Evolutionary conservation across 2,329 filamentous ascomycete genomes (phyloP).

Genomic region (Epichloe sibirici): DNA sequence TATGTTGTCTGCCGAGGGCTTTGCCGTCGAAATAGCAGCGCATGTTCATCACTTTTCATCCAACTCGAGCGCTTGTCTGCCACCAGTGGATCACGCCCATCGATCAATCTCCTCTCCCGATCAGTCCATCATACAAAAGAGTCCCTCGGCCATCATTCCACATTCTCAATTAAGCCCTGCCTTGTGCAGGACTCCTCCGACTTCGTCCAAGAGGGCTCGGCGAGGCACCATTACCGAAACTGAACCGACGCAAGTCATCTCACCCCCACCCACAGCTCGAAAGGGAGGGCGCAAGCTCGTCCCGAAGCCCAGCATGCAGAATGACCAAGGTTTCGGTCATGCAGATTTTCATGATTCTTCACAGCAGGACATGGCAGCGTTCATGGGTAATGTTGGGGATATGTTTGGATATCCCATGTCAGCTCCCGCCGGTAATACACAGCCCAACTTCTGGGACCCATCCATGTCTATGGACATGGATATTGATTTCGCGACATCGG

Average conservation of each 20-base stretch:
- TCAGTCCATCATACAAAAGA: slow-evolving; percentile 22
- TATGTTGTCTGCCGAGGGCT: slow-evolving; percentile 36
- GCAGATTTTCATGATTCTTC: slow-evolving; percentile 36
- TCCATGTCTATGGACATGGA: slow-evolving; percentile 45
- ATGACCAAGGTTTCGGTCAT: slow-evolving; percentile 42
- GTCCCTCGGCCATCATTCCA: slow-evolving; percentile 17
- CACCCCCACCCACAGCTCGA: slow-evolving; percentile 45
- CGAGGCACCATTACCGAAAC: slow-evolving; percentile 26
- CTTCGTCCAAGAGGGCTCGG: slow-evolving; percentile 31
- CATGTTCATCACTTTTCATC: slow-evolving; percentile 51
- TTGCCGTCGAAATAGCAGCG: slow-evolving; percentile 40
- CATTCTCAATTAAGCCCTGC: slow-evolving; percentile 16
- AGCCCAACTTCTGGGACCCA: slow-evolving; percentile 46
- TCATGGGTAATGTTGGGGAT: slow-evolving; percentile 36
- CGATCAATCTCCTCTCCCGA: slow-evolving; percentile 46
- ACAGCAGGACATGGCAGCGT: slow-evolving; percentile 36
- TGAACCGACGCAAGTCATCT: slow-evolving; percentile 37
- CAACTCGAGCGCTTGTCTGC: slow-evolving; percentile 38
- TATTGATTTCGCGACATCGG: slow-evolving; percentile 40
- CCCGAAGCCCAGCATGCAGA: slow-evolving; percentile 43
- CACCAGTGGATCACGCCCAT: slow-evolving; percentile 47
- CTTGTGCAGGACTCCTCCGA: slow-evolving; percentile 10
- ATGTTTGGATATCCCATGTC: slow-evolving; percentile 50
- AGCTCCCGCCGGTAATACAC: slow-evolving; percentile 34
- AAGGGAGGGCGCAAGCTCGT: slow-evolving; percentile 45